phyloP scores from a whole-genome alignment of 805 yeast species.

The Nematodospora valgi region DNA sequence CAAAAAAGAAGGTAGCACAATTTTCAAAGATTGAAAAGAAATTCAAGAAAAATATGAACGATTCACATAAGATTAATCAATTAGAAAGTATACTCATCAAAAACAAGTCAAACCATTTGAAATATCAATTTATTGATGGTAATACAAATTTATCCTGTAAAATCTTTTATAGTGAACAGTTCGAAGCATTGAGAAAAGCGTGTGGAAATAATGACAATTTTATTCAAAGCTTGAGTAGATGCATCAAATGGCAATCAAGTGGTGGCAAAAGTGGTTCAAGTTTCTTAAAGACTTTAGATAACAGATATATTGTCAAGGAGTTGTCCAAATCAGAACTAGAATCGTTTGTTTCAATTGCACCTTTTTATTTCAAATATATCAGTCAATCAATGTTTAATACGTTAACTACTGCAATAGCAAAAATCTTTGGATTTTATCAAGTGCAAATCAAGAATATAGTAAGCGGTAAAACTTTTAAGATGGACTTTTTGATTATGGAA shows the following conservation, averaged over 20 bases:
- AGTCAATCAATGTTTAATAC: conserved; percentile 94
- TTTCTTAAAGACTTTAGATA: conserved; percentile 87
- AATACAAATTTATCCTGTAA: conserved; percentile 83
- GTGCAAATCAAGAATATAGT: conserved; percentile 79
- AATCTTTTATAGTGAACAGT: conserved; percentile 92
- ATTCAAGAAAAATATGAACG: conserved; percentile 29
- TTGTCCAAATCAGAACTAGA: conserved; percentile 85
- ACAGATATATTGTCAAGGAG: conserved; percentile 85
- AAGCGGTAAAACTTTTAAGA: conserved; percentile 71
- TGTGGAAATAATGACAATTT: conserved; percentile 76
- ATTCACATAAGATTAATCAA: conserved; percentile 22
- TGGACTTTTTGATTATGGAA: conserved; percentile 95
- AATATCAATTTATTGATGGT: conserved; percentile 89
- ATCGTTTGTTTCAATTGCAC: conserved; percentile 92
- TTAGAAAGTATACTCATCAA: conserved; percentile 73
- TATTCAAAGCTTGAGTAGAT: conserved; percentile 86
- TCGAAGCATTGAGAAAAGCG: conserved; percentile 85
- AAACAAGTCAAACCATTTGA: conserved; percentile 82
- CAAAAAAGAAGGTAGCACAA: conserved; percentile 30
- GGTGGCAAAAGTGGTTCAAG: conserved; percentile 98
- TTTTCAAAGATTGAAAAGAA: conserved; percentile 41
- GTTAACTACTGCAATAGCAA: conserved; percentile 89
- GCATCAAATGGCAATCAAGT: conserved; percentile 91
- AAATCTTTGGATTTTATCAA: conserved; percentile 93
- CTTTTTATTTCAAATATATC: conserved; percentile 93